phyloP scores from a whole-genome alignment of 2,329 filamentous ascomycete genomes.

The Incumbomyces lentus region DNA sequence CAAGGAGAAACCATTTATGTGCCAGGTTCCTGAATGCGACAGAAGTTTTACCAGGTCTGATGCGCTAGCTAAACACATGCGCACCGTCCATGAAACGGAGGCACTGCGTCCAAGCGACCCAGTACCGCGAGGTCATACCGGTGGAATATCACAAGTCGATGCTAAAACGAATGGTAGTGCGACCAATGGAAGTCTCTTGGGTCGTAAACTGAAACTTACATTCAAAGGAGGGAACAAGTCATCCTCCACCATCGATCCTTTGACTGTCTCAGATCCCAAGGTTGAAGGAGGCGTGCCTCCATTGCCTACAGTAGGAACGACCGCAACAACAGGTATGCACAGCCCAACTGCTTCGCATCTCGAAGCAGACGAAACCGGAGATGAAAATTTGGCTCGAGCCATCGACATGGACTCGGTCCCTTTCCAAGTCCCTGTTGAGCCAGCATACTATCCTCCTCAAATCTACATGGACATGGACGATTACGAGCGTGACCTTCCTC shows the following conservation, averaged over 20 bases:
- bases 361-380: conserved; percentile 22
- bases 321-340: conserved; percentile 6
- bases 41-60: conserved; percentile 93
- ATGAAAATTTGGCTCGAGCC: conserved; percentile 17
- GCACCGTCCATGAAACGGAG: conserved; percentile 95
- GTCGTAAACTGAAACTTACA: conserved; percentile 19
- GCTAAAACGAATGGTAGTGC: background rate
- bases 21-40: conserved; percentile 91
- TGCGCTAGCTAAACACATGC: conserved; percentile 94
- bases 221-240: conserved; percentile 17
- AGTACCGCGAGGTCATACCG: conserved; percentile 31
- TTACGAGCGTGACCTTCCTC: conserved; percentile 32
- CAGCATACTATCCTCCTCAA: conserved; percentile 25
- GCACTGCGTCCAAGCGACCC: conserved; percentile 60
- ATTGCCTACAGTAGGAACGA: conserved; percentile 19
- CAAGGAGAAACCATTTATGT: conserved; percentile 96
- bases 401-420: conserved; percentile 29
- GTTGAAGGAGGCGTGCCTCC: conserved; percentile 17
- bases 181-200: conserved; percentile 6
- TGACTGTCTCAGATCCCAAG: conserved; percentile 12
- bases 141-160: conserved; percentile 20
- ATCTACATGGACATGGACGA: conserved; percentile 33
- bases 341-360: conserved; percentile 19
- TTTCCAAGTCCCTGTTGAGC: conserved; percentile 22
- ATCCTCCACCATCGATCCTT: background rate